Percentiles rank a stretch among this genome's conserved stretches.
phyloP scores from a whole-genome alignment of 176 grass and related monocot species.

The Hordeum marinum region DNA sequence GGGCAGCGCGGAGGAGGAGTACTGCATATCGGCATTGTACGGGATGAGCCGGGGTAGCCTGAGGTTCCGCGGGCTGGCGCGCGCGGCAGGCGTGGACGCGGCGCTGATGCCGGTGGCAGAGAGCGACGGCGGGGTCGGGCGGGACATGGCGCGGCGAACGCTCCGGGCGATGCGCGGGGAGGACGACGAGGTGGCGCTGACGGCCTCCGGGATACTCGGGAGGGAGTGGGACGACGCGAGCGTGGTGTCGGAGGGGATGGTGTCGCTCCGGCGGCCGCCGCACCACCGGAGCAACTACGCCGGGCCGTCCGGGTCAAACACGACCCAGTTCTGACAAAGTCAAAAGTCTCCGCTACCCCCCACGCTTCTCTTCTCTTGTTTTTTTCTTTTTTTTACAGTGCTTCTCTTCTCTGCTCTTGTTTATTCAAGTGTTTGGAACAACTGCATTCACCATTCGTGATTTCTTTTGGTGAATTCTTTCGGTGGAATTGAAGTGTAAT shows the following conservation, averaged over 20 bases:
- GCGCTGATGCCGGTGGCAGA: slow-evolving; percentile 51
- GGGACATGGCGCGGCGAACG: slow-evolving; percentile 62
- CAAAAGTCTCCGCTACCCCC: slow-evolving; percentile 27
- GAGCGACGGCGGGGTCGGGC: slow-evolving; percentile 28
- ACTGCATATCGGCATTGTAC: slow-evolving; percentile 56
- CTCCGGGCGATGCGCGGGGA: slow-evolving; percentile 68
- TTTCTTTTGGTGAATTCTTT: slow-evolving; percentile 18
- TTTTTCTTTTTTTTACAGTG: too few species aligned
- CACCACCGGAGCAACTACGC: slow-evolving; percentile 30
- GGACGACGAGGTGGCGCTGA: slow-evolving; percentile 25
- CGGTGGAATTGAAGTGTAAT: slow-evolving; percentile 20
- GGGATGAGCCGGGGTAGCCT: slow-evolving; percentile 73
- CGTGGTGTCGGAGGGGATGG: slow-evolving; percentile 53
- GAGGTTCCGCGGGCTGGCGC: slow-evolving; percentile 74
- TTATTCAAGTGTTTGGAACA: neutral
- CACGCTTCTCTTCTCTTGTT: too few species aligned
- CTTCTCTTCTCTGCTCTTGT: neutral
- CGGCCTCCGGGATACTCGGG: neutral
- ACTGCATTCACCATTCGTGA: neutral
- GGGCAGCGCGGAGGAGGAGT: slow-evolving; percentile 53
- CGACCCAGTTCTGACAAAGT: slow-evolving; percentile 48
- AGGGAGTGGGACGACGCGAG: slow-evolving; percentile 40
- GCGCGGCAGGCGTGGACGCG: slow-evolving; percentile 51
- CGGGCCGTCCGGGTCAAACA: slow-evolving; percentile 46
- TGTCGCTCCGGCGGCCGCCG: slow-evolving; percentile 46